These are phyloP conservation scores for Apiospora koreana DNA, from an alignment of 2,329 filamentous ascomycete species.

Conservation along the genomic window DNA sequence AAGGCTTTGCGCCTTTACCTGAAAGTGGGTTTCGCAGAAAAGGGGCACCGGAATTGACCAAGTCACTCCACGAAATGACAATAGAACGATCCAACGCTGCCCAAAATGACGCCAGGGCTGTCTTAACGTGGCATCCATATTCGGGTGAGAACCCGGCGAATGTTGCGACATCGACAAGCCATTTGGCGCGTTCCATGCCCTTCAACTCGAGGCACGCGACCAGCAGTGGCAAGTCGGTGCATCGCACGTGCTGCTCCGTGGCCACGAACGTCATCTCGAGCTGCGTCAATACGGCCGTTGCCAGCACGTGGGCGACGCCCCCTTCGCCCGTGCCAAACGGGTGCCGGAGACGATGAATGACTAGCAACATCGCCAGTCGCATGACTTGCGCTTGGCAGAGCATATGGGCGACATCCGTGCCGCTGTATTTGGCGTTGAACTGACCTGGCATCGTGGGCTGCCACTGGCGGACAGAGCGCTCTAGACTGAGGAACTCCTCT, in stretches of 20 bases:
- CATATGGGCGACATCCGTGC: slow-evolving; percentile 29
- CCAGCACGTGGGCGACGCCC: slow-evolving; percentile 19
- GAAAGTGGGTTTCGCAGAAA: neutral
- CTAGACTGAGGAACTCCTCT: neutral
- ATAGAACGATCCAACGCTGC: neutral
- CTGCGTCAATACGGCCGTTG: slow-evolving; percentile 24
- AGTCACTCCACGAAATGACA: neutral
- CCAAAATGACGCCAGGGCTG: neutral
- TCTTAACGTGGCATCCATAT: neutral
- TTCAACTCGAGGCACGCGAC: slow-evolving; percentile 28
- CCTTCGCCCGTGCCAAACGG: slow-evolving; percentile 18
- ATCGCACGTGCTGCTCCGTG: slow-evolving; percentile 21
- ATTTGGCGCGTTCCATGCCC: neutral
- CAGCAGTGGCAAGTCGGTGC: slow-evolving; percentile 24
- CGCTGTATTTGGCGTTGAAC: slow-evolving; percentile 21
- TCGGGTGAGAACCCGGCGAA: neutral
- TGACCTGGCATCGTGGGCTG: neutral
- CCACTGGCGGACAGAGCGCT: neutral
- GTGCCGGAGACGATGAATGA: slow-evolving; percentile 25
- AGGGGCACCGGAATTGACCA: neutral
- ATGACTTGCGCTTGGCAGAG: slow-evolving; percentile 29
- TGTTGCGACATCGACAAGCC: neutral
- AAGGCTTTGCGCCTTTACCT: too few species aligned
- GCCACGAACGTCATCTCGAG: slow-evolving; percentile 22
- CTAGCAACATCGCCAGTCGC: slow-evolving; percentile 23